Base-by-base conservation (phyloP, 768 basidiomycete species). In the Xerocomus brunneocitrinus region DNA sequence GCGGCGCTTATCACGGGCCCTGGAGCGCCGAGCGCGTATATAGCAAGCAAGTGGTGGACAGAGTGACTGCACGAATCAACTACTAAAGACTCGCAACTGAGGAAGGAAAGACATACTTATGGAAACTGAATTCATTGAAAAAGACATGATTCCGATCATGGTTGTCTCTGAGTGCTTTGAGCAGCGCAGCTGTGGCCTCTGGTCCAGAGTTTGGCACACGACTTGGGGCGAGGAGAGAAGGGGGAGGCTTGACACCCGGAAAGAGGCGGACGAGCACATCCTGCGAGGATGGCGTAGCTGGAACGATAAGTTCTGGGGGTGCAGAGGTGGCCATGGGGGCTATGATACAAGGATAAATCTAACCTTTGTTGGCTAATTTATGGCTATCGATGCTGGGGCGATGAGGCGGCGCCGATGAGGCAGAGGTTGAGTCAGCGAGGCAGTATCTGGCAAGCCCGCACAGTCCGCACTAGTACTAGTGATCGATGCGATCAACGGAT, bases 21-120 rank as follows among this genome's bases (percentile, higher is more conserved):
- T 3, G 74, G 68, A 0, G 79, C 85, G 8, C 87, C 87, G 12
- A 90, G 68, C 0, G 76, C 74, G 69, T 81, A 89, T 5, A 82
- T 67, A 12, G 83, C 82, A 13, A 85, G 68, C 14, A 79, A 62
- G 36, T 79, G 81, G 61, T 87, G 84, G 3, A 76, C 72, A 32
- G 78, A 68, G 68, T 88, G 86, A 54, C 79, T 81, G 25, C 14
- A 12, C 36, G n/a, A n/a, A 34, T 39, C 19, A 59, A 13, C 5
- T 19, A 50, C 19, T 43, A 42, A n/a, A 2, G 10, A 43, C 10
- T 2, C 5, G 19, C 16, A 9, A 40, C 14, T 7, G n/a, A 48
- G 2, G 8, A 32, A 28, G 41, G 42, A 32, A 40, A 32, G 2
- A 54, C 63, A 22, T 51, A 70, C 66, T 68, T 70, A 59, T 69